Percentiles rank a stretch among this genome's conserved stretches.
Conservation (phyloP, 1,139 yeast species). For the Hyphopichia fennica region DNA sequence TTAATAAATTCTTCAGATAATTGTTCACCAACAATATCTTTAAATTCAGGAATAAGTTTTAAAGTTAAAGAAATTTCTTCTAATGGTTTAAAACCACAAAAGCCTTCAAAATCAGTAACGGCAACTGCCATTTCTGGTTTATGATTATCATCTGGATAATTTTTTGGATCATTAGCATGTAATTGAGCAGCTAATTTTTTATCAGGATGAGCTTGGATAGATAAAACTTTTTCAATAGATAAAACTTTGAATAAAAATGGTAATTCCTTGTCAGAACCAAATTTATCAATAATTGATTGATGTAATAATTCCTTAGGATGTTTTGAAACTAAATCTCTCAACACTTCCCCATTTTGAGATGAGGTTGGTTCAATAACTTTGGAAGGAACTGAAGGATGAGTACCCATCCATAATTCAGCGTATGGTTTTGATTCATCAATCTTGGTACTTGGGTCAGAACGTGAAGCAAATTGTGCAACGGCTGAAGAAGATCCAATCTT, state of each 20-base stretch:
- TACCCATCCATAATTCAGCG: constrained; percentile 98
- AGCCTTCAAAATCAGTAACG: constrained; percentile 91
- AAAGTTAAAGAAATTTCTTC: constrained; percentile 69
- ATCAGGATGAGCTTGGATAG: constrained; percentile 98
- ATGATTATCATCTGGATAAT: constrained; percentile 97
- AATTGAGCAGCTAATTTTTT: constrained; percentile 75
- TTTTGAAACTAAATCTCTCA: constrained; percentile 63
- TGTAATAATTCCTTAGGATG: constrained; percentile 66
- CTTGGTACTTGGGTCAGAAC: constrained; percentile 56
- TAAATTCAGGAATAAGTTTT: constrained; percentile 71
- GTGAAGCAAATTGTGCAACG: constrained; percentile 82
- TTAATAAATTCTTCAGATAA: constrained; percentile 51
- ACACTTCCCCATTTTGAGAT: constrained; percentile 42
- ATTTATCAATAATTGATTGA: constrained; percentile 56
- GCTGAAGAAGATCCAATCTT: constrained; percentile 81
- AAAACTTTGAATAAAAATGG: constrained; percentile 94
- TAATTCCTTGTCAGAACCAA: constrained; percentile 67
- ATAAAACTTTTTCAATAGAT: constrained; percentile 86
- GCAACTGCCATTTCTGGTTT: constrained; percentile 99
- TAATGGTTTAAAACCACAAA: constrained; percentile 96
- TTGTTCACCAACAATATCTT: constrained; percentile 65
- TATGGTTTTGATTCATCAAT: constrained; percentile 78
- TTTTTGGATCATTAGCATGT: constrained; percentile 81
- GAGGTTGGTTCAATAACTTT: constrained; percentile 41
- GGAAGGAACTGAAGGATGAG: constrained; percentile 94